Conservation (phyloP, 352 stramenopile genomes). For the Globisporangium ultimum region DNA sequence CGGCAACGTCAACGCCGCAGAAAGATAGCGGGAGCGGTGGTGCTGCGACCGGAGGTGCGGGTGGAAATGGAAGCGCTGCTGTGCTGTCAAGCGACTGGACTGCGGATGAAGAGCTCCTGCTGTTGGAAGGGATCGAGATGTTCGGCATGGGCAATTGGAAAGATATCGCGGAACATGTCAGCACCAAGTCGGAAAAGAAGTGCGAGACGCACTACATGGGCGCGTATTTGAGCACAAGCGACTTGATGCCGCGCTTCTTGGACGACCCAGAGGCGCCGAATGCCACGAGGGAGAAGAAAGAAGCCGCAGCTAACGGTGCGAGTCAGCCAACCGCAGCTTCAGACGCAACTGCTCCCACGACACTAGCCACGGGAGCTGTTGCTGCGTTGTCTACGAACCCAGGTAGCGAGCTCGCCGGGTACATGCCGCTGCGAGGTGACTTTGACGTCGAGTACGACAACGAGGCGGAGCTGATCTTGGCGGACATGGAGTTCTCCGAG, state of each 20-base stretch:
- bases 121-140: slow-evolving; percentile 95
- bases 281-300: slow-evolving; percentile 24
- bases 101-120: slow-evolving; percentile 93
- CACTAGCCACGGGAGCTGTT: slow-evolving; percentile 24
- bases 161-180: slow-evolving; percentile 87
- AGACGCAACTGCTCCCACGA: slow-evolving; percentile 17
- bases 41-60: slow-evolving; percentile 3
- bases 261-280: slow-evolving; percentile 30
- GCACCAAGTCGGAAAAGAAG: slow-evolving; percentile 83
- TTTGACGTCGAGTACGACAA: slow-evolving; percentile 99
- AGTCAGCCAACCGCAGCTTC: background rate
- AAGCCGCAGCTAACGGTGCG: slow-evolving; percentile 15
- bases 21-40: slow-evolving; percentile 18
- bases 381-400: slow-evolving; percentile 2
- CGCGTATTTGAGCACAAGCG: slow-evolving; percentile 59
- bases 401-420: slow-evolving; percentile 78
- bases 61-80: slow-evolving; percentile 2
- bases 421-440: slow-evolving; percentile 95
- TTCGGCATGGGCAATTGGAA: slow-evolving; percentile 98
- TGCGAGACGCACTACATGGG: slow-evolving; percentile 89
- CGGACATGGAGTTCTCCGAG: slow-evolving; percentile 96
- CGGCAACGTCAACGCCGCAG: slow-evolving; percentile 10
- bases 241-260: slow-evolving; percentile 66
- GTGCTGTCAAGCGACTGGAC: slow-evolving; percentile 75
- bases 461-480: slow-evolving; percentile 94